Percentiles rank a stretch among this genome's conserved stretches.
These are phyloP conservation scores for Pluteus cervinus DNA, from an alignment of 768 basidiomycete species.

Conservation along the genomic window DNA sequence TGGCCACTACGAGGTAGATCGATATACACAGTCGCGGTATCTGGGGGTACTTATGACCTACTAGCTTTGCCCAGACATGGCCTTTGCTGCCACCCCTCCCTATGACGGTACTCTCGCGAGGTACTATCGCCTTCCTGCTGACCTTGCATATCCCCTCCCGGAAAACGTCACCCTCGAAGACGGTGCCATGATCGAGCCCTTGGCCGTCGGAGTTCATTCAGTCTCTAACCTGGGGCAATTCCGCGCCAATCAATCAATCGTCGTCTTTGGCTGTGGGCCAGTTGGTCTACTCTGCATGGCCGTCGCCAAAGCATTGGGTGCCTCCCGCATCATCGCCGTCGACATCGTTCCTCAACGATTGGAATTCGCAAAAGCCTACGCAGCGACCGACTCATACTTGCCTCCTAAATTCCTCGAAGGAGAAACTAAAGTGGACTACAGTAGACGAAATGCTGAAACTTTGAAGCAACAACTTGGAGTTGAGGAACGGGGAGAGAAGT, in stretches of 20 bases:
- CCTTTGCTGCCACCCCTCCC: slow-evolving; percentile 92
- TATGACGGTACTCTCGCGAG: slow-evolving; percentile 85
- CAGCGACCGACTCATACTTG: slow-evolving; percentile 69
- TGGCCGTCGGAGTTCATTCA: slow-evolving; percentile 89
- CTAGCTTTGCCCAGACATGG: slow-evolving; percentile 80
- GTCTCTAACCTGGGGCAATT: slow-evolving; percentile 73
- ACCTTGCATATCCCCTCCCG: slow-evolving; percentile 80
- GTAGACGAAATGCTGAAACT: slow-evolving; percentile 59
- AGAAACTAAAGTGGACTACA: slow-evolving; percentile 68
- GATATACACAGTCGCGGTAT: neutral
- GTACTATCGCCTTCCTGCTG: slow-evolving; percentile 82
- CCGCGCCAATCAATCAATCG: slow-evolving; percentile 68
- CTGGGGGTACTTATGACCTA: neutral
- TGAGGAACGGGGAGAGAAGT: slow-evolving; percentile 59
- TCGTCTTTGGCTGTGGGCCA: slow-evolving; percentile 87
- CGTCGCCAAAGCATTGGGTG: slow-evolving; percentile 91
- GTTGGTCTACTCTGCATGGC: slow-evolving; percentile 89
- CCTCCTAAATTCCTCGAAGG: slow-evolving; percentile 55
- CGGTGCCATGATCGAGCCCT: slow-evolving; percentile 96
- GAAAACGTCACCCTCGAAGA: slow-evolving; percentile 85
- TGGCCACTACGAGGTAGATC: slow-evolving; percentile 74
- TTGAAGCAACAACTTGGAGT: slow-evolving; percentile 65
- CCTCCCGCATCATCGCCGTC: slow-evolving; percentile 76
- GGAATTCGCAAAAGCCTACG: slow-evolving; percentile 81
- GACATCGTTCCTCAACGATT: slow-evolving; percentile 75